Evolutionary conservation across 73 alveolate genomes (phyloP).

Genomic region (Blepharisma japonicum): DNA sequence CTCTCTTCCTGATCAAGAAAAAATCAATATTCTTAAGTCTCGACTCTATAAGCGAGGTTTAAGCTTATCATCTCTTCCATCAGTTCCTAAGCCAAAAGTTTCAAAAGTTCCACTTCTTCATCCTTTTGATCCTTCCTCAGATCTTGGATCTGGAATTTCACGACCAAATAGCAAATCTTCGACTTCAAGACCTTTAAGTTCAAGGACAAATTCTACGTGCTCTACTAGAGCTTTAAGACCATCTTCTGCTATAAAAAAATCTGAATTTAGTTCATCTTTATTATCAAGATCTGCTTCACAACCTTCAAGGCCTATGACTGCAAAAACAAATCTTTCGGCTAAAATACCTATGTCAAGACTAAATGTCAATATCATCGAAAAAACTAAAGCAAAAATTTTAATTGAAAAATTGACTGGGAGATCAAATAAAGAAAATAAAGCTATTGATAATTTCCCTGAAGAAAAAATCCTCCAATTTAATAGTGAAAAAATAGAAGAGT

Average conservation of each 20-base stretch:
- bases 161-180: too few relatives aligned
- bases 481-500: constrained; percentile 16
- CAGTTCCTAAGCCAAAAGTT: constrained; percentile 21
- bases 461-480: constrained; percentile 22
- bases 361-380: neutral
- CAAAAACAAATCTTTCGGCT: neutral
- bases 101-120: neutral
- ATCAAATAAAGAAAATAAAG: constrained; percentile 28
- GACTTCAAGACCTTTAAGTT: too few relatives aligned
- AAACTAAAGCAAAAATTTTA: neutral
- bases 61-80: neutral
- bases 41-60: constrained; percentile 8
- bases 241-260: constrained; percentile 9
- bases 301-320: constrained; percentile 1
- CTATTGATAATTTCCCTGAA: neutral
- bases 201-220: too few relatives aligned
- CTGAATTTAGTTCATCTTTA: neutral
- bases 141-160: too few relatives aligned
- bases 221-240: constrained; percentile 8
- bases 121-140: neutral
- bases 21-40: neutral
- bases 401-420: constrained; percentile 14
- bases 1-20: constrained; percentile 22
- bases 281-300: neutral
- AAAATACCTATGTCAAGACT: neutral